phyloP scores from a whole-genome alignment of 805 yeast genomes.

The Kodamaea nitidulidarum region DNA sequence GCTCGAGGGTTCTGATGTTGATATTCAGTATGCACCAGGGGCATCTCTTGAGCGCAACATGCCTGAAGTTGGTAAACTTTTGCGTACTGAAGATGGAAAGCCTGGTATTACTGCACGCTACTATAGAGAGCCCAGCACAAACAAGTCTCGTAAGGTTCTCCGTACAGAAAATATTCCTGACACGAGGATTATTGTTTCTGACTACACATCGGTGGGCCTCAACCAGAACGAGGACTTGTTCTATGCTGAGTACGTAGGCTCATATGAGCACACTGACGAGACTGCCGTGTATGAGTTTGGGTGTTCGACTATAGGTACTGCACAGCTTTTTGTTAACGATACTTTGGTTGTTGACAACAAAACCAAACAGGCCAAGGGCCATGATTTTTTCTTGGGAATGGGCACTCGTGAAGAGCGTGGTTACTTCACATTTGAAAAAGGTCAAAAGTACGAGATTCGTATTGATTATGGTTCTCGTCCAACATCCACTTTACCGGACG shows the following conservation, averaged over 20 bases:
- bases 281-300: conserved; percentile 51
- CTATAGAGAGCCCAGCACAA: conserved; percentile 21
- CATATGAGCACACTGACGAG: conserved; percentile 41
- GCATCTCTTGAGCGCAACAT: conserved; percentile 27
- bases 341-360: conserved; percentile 53
- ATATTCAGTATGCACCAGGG: conserved; percentile 26
- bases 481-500: conserved; percentile 27
- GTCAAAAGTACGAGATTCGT: conserved; percentile 41
- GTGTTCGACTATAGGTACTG: conserved; percentile 50
- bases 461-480: conserved; percentile 50
- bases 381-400: conserved; percentile 46
- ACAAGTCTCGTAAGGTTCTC: conserved; percentile 18
- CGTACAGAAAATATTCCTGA: conserved; percentile 19
- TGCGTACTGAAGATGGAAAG: conserved; percentile 20
- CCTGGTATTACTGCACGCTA: conserved; percentile 25
- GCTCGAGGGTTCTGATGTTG: conserved; percentile 20
- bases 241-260: conserved; percentile 43
- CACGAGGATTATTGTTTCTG: conserved; percentile 11
- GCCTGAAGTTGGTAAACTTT: conserved; percentile 26
- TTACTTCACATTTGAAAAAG: conserved; percentile 36
- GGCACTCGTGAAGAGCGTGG: conserved; percentile 53
- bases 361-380: conserved; percentile 47
- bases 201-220: not conserved
- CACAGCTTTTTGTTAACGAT: conserved; percentile 50
- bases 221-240: conserved; percentile 19